These are phyloP conservation scores for Dunaliella primolecta DNA, from an alignment of 139 green algal species.

Conservation along the genomic window DNA sequence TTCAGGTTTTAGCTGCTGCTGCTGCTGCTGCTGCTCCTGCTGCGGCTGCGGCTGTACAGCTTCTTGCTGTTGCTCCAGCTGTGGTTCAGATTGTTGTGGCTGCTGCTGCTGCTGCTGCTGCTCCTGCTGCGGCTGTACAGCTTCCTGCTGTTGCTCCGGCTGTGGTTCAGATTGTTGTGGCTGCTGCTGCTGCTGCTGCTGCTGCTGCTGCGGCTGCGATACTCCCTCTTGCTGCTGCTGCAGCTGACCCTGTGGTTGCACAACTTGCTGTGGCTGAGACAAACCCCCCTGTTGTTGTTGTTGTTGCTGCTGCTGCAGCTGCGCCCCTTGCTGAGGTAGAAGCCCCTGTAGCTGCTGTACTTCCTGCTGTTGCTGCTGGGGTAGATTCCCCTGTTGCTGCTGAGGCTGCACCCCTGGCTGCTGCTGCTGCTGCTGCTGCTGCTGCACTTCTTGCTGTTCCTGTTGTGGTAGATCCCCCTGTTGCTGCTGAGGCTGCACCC, in stretches of 20 bases:
- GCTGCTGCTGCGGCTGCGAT: background rate
- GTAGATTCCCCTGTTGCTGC: background rate
- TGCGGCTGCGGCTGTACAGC: too few relatives aligned
- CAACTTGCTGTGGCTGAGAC: background rate
- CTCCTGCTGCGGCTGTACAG: background rate
- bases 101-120: too few relatives aligned
- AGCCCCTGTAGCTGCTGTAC: background rate
- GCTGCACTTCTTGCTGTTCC: background rate
- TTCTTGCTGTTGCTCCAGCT: too few relatives aligned
- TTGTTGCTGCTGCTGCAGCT: background rate
- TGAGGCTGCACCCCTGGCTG: background rate
- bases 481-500: constrained; percentile 10
- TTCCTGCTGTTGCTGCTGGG: background rate
- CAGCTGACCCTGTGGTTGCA: background rate
- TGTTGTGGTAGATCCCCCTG: background rate
- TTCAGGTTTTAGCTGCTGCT: background rate
- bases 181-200: background rate
- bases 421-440: background rate
- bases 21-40: too few relatives aligned
- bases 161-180: too few relatives aligned
- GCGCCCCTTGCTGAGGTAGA: background rate
- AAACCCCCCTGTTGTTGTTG: background rate
- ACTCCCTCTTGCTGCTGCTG: background rate
- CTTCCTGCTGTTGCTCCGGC: background rate
- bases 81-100: background rate